Percentiles rank a stretch among this genome's conserved stretches.
Conservation (phyloP, 352 stramenopile genomes). For the Pseudoperonospora humuli region DNA sequence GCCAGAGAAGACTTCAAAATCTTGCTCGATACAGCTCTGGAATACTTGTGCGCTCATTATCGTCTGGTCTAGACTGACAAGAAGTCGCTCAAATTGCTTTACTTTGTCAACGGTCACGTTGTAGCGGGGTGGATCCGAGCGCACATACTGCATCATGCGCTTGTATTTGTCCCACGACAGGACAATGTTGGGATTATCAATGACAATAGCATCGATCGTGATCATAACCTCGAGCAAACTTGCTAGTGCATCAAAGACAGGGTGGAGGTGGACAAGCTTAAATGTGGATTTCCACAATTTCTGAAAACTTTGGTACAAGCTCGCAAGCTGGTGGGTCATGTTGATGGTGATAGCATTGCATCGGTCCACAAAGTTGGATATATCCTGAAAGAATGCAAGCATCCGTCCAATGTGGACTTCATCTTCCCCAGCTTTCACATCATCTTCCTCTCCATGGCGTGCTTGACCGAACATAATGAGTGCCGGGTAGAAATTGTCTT, state of each 20-base stretch:
- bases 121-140: slow-evolving; percentile 72
- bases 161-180: slow-evolving; percentile 88
- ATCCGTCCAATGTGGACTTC: slow-evolving; percentile 83
- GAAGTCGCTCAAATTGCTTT: slow-evolving; percentile 77
- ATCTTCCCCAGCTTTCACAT: slow-evolving; percentile 67
- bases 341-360: slow-evolving; percentile 87
- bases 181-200: slow-evolving; percentile 83
- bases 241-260: slow-evolving; percentile 71
- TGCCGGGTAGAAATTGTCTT: slow-evolving; percentile 85
- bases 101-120: slow-evolving; percentile 79
- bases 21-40: slow-evolving; percentile 82
- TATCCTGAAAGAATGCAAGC: slow-evolving; percentile 85
- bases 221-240: slow-evolving; percentile 83
- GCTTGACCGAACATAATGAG: slow-evolving; percentile 87
- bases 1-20: slow-evolving; percentile 79
- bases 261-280: slow-evolving; percentile 74
- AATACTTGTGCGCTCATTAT: slow-evolving; percentile 87
- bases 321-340: slow-evolving; percentile 86
- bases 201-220: slow-evolving; percentile 83
- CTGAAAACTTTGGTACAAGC: slow-evolving; percentile 81
- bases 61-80: slow-evolving; percentile 83
- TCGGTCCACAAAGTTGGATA: slow-evolving; percentile 87
- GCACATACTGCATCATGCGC: slow-evolving; percentile 86
- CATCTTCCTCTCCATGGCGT: slow-evolving; percentile 54
- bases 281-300: slow-evolving; percentile 87